phyloP scores from a whole-genome alignment of 2,329 filamentous ascomycete species.

The Colletotrichum gloeosporioides region DNA sequence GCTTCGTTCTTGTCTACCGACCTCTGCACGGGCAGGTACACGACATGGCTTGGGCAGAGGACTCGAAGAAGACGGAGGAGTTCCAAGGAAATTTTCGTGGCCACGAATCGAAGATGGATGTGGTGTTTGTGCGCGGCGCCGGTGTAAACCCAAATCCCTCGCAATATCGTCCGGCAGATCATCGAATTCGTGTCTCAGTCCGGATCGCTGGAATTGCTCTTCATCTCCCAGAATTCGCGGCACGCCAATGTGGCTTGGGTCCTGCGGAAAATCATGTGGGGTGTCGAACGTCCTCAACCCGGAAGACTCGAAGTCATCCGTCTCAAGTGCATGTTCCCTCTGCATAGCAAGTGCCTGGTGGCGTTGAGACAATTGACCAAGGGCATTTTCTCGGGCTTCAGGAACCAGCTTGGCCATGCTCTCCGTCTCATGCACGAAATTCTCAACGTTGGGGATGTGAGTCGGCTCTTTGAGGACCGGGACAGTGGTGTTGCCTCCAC shows the following conservation, averaged over 20 bases:
- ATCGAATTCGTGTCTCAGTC: neutral
- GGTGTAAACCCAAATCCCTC: neutral
- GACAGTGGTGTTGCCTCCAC: neutral
- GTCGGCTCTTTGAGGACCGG: neutral
- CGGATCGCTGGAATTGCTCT: neutral
- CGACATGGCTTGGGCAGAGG: neutral
- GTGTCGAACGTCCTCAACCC: neutral
- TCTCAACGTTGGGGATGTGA: neutral
- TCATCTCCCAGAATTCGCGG: constrained; percentile 6
- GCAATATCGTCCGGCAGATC: neutral
- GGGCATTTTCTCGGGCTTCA: neutral
- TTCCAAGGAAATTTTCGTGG: neutral
- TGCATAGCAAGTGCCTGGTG: neutral
- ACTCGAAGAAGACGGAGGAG: constrained; percentile 9
- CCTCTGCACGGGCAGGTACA: neutral
- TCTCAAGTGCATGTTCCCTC: neutral
- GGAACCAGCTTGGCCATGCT: neutral
- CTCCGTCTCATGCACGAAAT: neutral
- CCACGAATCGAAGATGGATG: neutral
- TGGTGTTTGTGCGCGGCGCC: neutral
- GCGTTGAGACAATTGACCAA: neutral
- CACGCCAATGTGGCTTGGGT: neutral
- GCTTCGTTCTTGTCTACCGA: neutral
- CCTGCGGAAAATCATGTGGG: neutral
- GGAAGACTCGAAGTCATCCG: neutral